These are phyloP conservation scores for Kazachstania sp. DNA, from an alignment of 1,139 yeast genomes.

Conservation along the genomic window DNA sequence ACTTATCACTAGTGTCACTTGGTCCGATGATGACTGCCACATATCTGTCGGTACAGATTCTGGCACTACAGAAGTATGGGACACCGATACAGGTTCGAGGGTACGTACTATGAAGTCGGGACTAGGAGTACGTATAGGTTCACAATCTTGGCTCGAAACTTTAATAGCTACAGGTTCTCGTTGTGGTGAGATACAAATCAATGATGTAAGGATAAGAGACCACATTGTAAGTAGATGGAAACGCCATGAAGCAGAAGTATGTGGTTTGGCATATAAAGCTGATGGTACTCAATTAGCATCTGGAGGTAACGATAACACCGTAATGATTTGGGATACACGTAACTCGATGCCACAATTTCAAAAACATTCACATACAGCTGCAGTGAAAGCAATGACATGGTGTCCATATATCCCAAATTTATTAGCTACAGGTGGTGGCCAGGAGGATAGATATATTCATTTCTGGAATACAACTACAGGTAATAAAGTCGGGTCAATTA, in stretches of 20 bases:
- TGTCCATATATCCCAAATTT: slow-evolving; percentile 80
- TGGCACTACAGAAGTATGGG: slow-evolving; percentile 91
- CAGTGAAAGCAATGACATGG: slow-evolving; percentile 94
- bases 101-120: slow-evolving; percentile 72
- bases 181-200: slow-evolving; percentile 75
- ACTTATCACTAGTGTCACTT: slow-evolving; percentile 63
- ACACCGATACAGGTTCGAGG: slow-evolving; percentile 65
- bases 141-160: slow-evolving; percentile 82
- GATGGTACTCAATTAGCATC: slow-evolving; percentile 85
- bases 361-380: slow-evolving; percentile 80
- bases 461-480: slow-evolving; percentile 96
- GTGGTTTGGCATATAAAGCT: slow-evolving; percentile 79
- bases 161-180: slow-evolving; percentile 75
- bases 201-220: slow-evolving; percentile 83
- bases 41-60: slow-evolving; percentile 77
- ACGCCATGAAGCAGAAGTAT: slow-evolving; percentile 79
- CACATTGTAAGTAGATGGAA: slow-evolving; percentile 57
- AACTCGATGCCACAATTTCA: slow-evolving; percentile 64
- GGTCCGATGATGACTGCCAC: slow-evolving; percentile 91
- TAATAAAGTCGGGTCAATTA: slow-evolving; percentile 73
- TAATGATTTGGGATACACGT: slow-evolving; percentile 91
- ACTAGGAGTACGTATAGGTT: slow-evolving; percentile 65
- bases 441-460: slow-evolving; percentile 80
- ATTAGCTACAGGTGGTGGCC: slow-evolving; percentile 95
- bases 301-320: slow-evolving; percentile 93